Evolutionary conservation across 148 eudicot genomes (phyloP), one percentile per base, ranked within the genome.

Genomic region (Amaranthus cruentus): DNA sequence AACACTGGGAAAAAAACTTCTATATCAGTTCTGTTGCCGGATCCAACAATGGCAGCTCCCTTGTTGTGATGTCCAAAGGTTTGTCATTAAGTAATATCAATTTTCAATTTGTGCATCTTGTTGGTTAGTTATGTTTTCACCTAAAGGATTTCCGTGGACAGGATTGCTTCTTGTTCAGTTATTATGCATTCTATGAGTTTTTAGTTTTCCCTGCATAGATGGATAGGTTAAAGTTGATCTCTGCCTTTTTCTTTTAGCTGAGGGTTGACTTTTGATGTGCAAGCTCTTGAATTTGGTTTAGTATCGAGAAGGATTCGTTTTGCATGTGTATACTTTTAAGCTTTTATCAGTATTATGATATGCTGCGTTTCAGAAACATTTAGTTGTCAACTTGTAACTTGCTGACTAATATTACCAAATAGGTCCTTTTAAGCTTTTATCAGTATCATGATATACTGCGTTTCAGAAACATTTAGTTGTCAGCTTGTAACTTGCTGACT

Each of bases 21-120:
- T 91, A 89, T 83, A 91, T 91, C 71, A 91, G 89, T 69, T 76
- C 95, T 68, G 88, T 91, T 83, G 97, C 97, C 76, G 97, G 97
- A 56, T 77, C 90, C 63, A 62, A 52, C 78, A 89, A 87, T 77
- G 97, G 97, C 71, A 89, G 92, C 83, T 88, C 95, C 61, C 91
- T 91, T 70, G 97, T 91, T 75, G 95, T 91, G 76, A 91, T 91
- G 97, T 91, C 95, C 58, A 91, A 88, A 87, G 97, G 97, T 91
- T 69, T 76, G 81, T 76, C 44, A 56, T 63, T 47, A 52, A 58
- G 65, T 13, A 6, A 64, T 73, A 48, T 28, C 38, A 28, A 28
- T 28, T 28, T 28, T 28, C 2, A 28, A 28, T 14, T 12, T 4
- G 5, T n/a, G 38, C 73, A 55, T 43, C 15, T 4, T 70, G 44